Conservation (phyloP, 805 yeast species). For the Metschnikowia continentalis region DNA sequence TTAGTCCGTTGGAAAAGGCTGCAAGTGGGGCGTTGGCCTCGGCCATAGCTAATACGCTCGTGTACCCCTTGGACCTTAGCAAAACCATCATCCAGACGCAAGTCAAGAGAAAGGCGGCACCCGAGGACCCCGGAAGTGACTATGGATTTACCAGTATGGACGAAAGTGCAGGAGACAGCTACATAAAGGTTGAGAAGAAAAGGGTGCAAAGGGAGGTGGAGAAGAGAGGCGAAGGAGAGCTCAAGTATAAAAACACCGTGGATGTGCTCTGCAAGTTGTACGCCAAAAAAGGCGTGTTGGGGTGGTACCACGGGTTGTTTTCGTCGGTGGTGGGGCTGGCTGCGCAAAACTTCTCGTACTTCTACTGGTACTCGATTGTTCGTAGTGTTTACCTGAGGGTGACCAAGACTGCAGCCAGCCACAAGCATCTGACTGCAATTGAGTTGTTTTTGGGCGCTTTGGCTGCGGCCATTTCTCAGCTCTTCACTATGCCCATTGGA, state of each 20-base stretch:
- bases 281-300: constrained; percentile 55
- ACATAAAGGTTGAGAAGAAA: constrained; percentile 5
- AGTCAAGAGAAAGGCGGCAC: constrained; percentile 24
- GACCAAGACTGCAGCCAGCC: constrained; percentile 32
- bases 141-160: constrained; percentile 4
- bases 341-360: constrained; percentile 75
- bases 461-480: constrained; percentile 79
- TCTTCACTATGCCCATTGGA: constrained; percentile 77
- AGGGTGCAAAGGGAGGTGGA: constrained; percentile 5
- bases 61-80: constrained; percentile 76
- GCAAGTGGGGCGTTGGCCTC: constrained; percentile 81
- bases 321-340: constrained; percentile 69
- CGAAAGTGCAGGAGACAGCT: constrained; percentile 16
- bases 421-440: constrained; percentile 50
- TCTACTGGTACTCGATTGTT: constrained; percentile 80
- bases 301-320: constrained; percentile 69
- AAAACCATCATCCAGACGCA: constrained; percentile 78
- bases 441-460: constrained; percentile 73
- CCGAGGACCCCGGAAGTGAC: constrained; percentile 2
- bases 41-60: constrained; percentile 69
- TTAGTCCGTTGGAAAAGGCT: constrained; percentile 73
- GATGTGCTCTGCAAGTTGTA: constrained; percentile 63
- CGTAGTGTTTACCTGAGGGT: constrained; percentile 49
- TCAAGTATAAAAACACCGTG: constrained; percentile 50
- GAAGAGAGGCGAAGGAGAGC: constrained; percentile 20